Base-by-base conservation (phyloP, 2,329 filamentous ascomycete genomes). In the Colletotrichum lindemuthianum region DNA sequence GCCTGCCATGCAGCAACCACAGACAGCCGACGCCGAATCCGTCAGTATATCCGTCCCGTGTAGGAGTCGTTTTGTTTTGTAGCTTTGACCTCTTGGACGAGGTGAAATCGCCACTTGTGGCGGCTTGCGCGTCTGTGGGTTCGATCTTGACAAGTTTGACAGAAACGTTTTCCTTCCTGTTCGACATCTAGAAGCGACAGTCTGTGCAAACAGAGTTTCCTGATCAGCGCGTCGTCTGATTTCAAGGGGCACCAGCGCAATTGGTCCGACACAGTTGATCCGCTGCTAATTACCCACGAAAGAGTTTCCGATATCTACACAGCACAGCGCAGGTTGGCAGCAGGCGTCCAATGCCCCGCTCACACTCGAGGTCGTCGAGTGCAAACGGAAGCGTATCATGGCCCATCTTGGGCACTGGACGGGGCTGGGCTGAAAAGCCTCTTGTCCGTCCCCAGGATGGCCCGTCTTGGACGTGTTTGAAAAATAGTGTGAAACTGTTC, bases 201-300 rank as follows among this genome's bases (percentile, higher is more conserved):
- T 65, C 61, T 61, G 61, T 56, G 61, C 61, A 36, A 16, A 16
- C n/a, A 13, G 39, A 57, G 47, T 57, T 61, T 11, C 50, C 34
- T 43, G 58, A 61, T 65, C 58, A 65, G 45, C 61, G 52, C 48
- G 47, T 65, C 61, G 47, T 65, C 61, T 65, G 58, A 65, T 61
- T 51, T 57, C n/a, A 60, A 36, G 45, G 34, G 36, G 16, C 50
- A 33, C 51, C 15, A 36, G 10, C 50, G 40, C 44, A 58, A 45
- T 47, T 48, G 52, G 37, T 43, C 58, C 57, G 58, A 57, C 24
- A 52, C 47, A 24, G 43, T 49, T 43, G 41, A 63, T 63, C 55
- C 41, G 15, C 16, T 15, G 15, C 15, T 10, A 32, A 16, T 45
- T 16, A 11, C 15, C 43, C 43, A 24, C 24, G 24, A 24, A 24